Conservation (phyloP, 495 filamentous ascomycete genomes). For the Penicillium riverlandense region DNA sequence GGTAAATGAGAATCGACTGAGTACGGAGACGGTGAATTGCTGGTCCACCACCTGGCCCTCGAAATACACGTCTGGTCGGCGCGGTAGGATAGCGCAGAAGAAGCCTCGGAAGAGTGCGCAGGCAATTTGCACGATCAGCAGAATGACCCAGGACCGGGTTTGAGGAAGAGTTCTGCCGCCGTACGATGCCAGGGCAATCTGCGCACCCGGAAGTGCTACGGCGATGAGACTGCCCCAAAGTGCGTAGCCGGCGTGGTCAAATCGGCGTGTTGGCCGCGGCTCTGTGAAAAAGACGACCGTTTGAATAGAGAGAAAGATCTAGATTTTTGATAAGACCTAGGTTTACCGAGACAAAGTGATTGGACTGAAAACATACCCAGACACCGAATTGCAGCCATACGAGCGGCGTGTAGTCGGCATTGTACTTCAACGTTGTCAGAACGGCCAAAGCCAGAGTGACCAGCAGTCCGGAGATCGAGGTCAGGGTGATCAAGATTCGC, state of each 20-base stretch:
- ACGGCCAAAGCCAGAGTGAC: slow-evolving; percentile 16
- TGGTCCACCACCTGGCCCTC: slow-evolving; percentile 55
- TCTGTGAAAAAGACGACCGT: slow-evolving; percentile 29
- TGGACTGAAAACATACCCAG: slow-evolving; percentile 23
- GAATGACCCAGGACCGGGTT: slow-evolving; percentile 4
- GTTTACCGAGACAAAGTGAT: too few species aligned
- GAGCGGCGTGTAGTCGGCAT: slow-evolving; percentile 3
- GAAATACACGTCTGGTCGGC: slow-evolving; percentile 58
- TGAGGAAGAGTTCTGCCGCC: slow-evolving; percentile 1
- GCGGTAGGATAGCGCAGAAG: slow-evolving; percentile 43
- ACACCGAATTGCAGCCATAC: slow-evolving; percentile 27
- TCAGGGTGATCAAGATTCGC: slow-evolving; percentile 10
- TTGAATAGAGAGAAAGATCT: slow-evolving; percentile 25
- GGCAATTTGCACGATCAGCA: slow-evolving; percentile 16
- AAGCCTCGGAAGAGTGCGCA: slow-evolving; percentile 23
- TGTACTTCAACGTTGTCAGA: slow-evolving; percentile 7
- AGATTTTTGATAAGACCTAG: neutral
- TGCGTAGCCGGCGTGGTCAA: slow-evolving; percentile 18
- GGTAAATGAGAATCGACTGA: slow-evolving; percentile 54
- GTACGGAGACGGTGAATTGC: slow-evolving; percentile 52
- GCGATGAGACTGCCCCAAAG: slow-evolving; percentile 25
- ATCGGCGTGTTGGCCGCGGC: slow-evolving; percentile 21
- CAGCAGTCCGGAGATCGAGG: slow-evolving; percentile 11
- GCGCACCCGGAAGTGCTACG: slow-evolving; percentile 5
- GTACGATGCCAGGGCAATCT: slow-evolving; percentile 13